Evolutionary conservation across 2,329 filamentous ascomycete genomes (phyloP).

Genomic region (Colletotrichum aenigma): DNA sequence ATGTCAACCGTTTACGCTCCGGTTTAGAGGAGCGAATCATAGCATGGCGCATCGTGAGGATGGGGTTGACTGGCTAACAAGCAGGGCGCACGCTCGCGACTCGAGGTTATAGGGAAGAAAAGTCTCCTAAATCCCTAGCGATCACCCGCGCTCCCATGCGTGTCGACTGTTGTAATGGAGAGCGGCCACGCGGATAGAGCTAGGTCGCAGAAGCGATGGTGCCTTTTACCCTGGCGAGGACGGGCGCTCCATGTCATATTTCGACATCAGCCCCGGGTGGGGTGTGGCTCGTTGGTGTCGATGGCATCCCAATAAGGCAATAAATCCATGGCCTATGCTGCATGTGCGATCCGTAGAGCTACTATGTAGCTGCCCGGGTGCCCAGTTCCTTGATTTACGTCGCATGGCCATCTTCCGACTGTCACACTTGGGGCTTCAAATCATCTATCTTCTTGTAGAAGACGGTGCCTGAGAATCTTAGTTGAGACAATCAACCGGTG

Average conservation of each 20-base stretch:
- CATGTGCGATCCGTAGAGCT: neutral
- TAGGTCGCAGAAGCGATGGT: neutral
- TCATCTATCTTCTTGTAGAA: neutral
- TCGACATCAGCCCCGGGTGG: neutral
- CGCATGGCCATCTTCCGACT: constrained; percentile 2
- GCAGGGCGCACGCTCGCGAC: neutral
- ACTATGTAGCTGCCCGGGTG: neutral
- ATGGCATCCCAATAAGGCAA: neutral
- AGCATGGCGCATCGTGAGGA: neutral
- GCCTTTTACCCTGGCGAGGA: neutral
- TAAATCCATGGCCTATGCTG: neutral
- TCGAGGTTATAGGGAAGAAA: neutral
- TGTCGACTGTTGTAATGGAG: neutral
- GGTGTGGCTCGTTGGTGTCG: neutral
- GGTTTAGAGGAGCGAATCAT: neutral
- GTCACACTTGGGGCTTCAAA: neutral
- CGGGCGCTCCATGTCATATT: neutral
- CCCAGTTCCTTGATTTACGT: constrained; percentile 9
- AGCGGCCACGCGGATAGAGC: neutral
- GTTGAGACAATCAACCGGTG: neutral
- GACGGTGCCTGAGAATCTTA: neutral
- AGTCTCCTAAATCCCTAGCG: constrained; percentile 14
- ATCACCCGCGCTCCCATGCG: neutral
- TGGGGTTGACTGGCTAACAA: neutral
- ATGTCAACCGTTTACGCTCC: neutral